Evolutionary conservation across 176 grass and related monocot genomes (phyloP).

Genomic region (Chloris gayana): DNA sequence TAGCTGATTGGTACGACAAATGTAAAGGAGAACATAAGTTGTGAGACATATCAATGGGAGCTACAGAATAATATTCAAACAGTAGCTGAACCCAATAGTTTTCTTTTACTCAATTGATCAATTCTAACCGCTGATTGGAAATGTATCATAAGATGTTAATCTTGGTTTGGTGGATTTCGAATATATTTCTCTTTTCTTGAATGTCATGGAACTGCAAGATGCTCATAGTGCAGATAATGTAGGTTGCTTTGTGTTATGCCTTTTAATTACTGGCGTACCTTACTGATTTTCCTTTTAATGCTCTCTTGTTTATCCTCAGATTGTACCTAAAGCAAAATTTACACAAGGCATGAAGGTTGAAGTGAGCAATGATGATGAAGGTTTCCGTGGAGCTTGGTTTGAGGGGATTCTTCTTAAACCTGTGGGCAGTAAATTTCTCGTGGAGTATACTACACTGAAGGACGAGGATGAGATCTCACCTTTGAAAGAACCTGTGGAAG

Average conservation of each 20-base stretch:
- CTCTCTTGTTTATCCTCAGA: conserved; percentile 41
- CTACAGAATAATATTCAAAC: not conserved
- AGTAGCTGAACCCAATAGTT: not conserved
- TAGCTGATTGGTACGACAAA: conserved; percentile 2
- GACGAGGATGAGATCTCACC: conserved; percentile 56
- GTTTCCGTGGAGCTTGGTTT: conserved; percentile 75
- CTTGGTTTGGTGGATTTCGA: not conserved
- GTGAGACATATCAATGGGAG: not conserved
- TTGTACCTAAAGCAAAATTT: conserved; percentile 39
- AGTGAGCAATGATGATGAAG: conserved; percentile 76
- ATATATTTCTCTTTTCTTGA: not conserved
- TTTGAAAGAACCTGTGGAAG: conserved; percentile 65
- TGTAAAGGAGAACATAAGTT: not conserved
- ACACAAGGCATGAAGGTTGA: conserved; percentile 53
- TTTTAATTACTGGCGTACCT: conserved; percentile 1
- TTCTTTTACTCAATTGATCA: not conserved
- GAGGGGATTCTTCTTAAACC: conserved; percentile 53
- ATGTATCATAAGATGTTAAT: not conserved
- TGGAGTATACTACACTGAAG: conserved; percentile 69
- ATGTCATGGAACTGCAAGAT: conserved; percentile 14
- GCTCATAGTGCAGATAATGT: not conserved
- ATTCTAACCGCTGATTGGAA: not conserved
- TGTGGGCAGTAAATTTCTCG: conserved; percentile 47
- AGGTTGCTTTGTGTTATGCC: not conserved
- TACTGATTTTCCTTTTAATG: not conserved